Base-by-base conservation (phyloP, 192 early-diverging fungal species). In the Podila verticillata region DNA sequence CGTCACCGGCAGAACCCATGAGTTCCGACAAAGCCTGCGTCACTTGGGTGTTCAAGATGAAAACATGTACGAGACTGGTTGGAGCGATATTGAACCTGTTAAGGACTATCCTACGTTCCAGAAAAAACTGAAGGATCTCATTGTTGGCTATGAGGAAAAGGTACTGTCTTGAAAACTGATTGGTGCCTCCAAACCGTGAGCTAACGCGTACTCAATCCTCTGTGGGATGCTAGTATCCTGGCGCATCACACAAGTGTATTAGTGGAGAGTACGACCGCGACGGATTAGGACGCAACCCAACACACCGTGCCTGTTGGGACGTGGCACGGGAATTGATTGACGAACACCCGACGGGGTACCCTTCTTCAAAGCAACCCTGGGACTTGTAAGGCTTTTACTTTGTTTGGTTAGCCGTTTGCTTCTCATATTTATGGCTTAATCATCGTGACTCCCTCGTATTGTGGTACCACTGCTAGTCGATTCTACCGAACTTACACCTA, bases 251-350 rank as follows among this genome's bases (percentile, higher is more conserved):
- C 61, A 77, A 70, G 48, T 77, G 74, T 22, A 77, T 77, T 57
- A 77, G 74, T n/a, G 74, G 74, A 31, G 74, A 77, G 29, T 77
- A 77, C 48, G 74, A 77, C 56, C 44, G 63, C 7, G 74, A 77
- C 31, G 32, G 51, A 7, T 17, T 68, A 17, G 74, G 74, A 32
- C 54, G 74, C 48, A 77, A 77, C 48, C 74, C 74, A 6, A 77
- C 74, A 1, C 74, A 77, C 20, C 68, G 66, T 0, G 74, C 74
- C 15, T 77, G 74, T 32, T 77, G 74, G 74, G 74, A 77, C 44
- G 74, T 65, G 4, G 74, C 74, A 5, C 68, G 62, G 1, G 56
- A 70, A 4, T 63, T 77, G 17, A 22, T 77, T 9, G 32, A 77
- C 10, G 67, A 77, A 20, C 54, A 65, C 22, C 66, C 74, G 0